These are phyloP conservation scores for Nidularia pulvinata DNA, from an alignment of 768 basidiomycete genomes.

Conservation along the genomic window DNA sequence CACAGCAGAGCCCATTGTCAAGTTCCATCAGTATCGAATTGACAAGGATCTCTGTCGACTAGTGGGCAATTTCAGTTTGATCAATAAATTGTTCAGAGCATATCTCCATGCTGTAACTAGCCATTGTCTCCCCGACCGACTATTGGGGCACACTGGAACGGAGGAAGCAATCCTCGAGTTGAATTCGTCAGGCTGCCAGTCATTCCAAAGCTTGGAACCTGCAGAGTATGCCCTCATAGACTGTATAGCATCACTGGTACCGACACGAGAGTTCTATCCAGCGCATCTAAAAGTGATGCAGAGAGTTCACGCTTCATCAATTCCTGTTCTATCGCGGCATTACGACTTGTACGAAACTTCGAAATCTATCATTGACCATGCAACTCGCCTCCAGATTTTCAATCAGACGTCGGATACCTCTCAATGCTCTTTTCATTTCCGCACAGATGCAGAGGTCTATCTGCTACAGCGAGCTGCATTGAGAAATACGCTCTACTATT, in stretches of 20 bases:
- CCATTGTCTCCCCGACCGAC: conserved; percentile 37
- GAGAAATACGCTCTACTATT: not conserved
- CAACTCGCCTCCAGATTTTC: not conserved
- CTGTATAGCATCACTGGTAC: conserved; percentile 28
- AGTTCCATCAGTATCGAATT: conserved; percentile 23
- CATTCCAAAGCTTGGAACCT: conserved; percentile 31
- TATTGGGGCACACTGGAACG: conserved; percentile 39
- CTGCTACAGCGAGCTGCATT: not conserved
- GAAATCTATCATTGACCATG: not conserved
- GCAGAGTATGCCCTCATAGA: conserved; percentile 26
- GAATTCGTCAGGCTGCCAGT: conserved; percentile 28
- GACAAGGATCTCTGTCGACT: conserved; percentile 28
- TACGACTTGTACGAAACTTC: not conserved
- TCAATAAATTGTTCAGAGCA: conserved; percentile 28
- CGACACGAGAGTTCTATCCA: conserved; percentile 34
- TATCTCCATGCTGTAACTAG: conserved; percentile 46
- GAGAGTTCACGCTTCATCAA: conserved; percentile 27
- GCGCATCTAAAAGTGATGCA: conserved; percentile 34
- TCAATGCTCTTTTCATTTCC: not conserved
- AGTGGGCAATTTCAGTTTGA: conserved; percentile 20
- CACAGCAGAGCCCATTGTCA: not conserved
- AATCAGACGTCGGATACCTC: not conserved
- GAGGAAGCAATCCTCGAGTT: conserved; percentile 40
- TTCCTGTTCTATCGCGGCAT: conserved; percentile 20
- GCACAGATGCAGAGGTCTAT: not conserved